Evolutionary conservation across 257 asterid species (phyloP).

Genomic region (Ilex asprella): DNA sequence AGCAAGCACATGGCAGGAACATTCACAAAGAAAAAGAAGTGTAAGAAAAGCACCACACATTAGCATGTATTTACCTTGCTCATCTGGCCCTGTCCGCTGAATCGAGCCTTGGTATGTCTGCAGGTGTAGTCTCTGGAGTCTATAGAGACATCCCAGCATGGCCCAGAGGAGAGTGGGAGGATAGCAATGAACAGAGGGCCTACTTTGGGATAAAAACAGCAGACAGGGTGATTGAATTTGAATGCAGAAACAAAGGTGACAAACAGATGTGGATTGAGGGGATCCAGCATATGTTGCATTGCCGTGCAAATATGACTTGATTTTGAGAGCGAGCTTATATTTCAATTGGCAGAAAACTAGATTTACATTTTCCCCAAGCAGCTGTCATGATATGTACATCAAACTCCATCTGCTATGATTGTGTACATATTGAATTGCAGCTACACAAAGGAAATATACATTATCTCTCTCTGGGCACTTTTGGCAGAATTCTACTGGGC

Average conservation of each 20-base stretch:
- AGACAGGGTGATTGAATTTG: conserved; percentile 71
- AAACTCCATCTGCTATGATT: no score
- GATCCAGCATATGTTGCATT: conserved; percentile 62
- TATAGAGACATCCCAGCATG: conserved; percentile 57
- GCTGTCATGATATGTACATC: background rate
- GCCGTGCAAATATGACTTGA: conserved; percentile 29
- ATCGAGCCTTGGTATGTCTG: background rate
- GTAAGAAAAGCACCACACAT: conserved; percentile 28
- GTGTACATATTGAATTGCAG: background rate
- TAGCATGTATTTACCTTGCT: background rate
- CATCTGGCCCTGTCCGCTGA: conserved; percentile 7
- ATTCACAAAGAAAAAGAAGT: conserved; percentile 89
- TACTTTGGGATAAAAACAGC: conserved; percentile 74
- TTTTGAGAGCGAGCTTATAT: conserved; percentile 1
- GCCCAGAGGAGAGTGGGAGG: conserved; percentile 61
- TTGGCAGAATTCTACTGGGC: background rate
- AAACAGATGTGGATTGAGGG: conserved; percentile 79
- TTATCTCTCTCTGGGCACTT: background rate
- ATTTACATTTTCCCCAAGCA: background rate
- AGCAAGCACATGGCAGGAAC: conserved; percentile 91
- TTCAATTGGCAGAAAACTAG: background rate
- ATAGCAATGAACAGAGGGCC: conserved; percentile 37
- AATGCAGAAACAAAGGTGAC: conserved; percentile 63
- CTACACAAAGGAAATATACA: background rate
- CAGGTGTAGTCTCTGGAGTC: conserved; percentile 56